phyloP scores from a whole-genome alignment of 1,284 basidiomycete genomes.

The Moesziomyces sp. region DNA sequence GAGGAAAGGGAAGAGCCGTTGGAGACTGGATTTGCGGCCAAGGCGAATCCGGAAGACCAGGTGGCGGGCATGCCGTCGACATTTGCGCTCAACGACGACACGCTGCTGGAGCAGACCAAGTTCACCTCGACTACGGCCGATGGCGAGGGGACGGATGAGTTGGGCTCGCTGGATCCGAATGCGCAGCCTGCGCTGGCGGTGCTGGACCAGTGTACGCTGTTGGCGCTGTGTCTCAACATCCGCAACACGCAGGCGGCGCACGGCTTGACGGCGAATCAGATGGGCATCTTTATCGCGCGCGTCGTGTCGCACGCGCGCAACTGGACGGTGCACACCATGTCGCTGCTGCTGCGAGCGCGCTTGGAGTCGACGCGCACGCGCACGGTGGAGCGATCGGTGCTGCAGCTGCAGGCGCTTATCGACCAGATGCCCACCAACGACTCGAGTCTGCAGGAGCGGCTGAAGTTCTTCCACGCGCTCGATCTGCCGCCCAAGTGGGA shows the following conservation, averaged over 20 bases:
- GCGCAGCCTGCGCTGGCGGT: constrained; percentile 75
- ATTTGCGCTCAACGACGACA: constrained; percentile 91
- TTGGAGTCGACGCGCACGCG: constrained; percentile 62
- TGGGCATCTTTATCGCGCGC: constrained; percentile 62
- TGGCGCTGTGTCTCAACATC: constrained; percentile 65
- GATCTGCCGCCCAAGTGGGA: constrained; percentile 65
- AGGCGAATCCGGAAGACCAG: constrained; percentile 49
- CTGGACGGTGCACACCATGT: constrained; percentile 68
- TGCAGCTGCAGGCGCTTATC: constrained; percentile 66
- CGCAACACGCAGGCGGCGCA: constrained; percentile 66
- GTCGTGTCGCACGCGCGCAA: constrained; percentile 61
- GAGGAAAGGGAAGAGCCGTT: constrained; percentile 20
- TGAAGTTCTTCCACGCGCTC: constrained; percentile 62
- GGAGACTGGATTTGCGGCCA: constrained; percentile 46
- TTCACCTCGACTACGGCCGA: constrained; percentile 77
- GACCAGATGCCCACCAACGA: constrained; percentile 67
- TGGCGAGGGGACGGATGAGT: constrained; percentile 66
- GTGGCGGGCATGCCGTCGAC: constrained; percentile 75
- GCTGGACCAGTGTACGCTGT: constrained; percentile 62
- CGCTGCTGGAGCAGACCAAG: constrained; percentile 90
- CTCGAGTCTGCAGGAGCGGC: constrained; percentile 64
- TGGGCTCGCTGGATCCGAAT: constrained; percentile 78
- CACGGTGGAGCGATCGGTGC: constrained; percentile 62
- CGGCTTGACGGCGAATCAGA: constrained; percentile 64
- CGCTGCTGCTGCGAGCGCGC: constrained; percentile 63